phyloP scores from a whole-genome alignment of 148 eudicot genomes.

The Gaultheria prostrata region DNA sequence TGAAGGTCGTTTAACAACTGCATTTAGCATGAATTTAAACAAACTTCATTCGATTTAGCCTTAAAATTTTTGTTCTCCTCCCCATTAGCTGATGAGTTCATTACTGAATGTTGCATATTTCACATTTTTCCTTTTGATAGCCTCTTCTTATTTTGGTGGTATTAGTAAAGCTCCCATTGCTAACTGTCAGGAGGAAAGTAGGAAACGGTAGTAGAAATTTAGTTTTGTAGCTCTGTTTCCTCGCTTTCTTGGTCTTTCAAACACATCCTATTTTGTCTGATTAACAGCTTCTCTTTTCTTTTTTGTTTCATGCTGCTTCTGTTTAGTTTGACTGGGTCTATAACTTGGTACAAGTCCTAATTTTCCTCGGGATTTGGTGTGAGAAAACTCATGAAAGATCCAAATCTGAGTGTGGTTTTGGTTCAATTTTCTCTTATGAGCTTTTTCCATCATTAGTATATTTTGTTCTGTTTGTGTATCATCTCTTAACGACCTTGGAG shows the following conservation, averaged over 20 bases:
- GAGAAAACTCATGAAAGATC: not conserved
- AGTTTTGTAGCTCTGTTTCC: not conserved
- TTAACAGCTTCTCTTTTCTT: not conserved
- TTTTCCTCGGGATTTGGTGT: constrained; percentile 1
- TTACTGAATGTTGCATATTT: not conserved
- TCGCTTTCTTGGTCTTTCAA: not conserved
- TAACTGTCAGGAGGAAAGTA: not conserved
- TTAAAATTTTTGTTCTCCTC: not conserved
- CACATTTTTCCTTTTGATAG: not conserved
- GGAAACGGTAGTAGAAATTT: not conserved
- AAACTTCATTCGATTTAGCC: not conserved
- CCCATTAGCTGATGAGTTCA: not conserved
- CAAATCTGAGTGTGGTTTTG: not conserved
- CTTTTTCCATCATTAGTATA: not conserved
- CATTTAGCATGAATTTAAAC: constrained; percentile 10
- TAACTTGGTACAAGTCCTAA: not conserved
- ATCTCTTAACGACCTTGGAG: not conserved
- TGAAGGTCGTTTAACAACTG: constrained; percentile 44
- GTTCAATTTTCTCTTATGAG: not conserved
- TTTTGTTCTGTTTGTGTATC: not conserved
- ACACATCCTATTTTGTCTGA: not conserved
- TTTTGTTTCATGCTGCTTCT: not conserved
- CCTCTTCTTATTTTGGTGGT: not conserved
- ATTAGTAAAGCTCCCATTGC: not conserved
- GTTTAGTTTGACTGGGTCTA: not conserved